A percentile compares a stretch with the other conserved stretches of the same genome.
phyloP scores from a whole-genome alignment of 2,329 filamentous ascomycete genomes.

The Leptoxyphium fumago region DNA sequence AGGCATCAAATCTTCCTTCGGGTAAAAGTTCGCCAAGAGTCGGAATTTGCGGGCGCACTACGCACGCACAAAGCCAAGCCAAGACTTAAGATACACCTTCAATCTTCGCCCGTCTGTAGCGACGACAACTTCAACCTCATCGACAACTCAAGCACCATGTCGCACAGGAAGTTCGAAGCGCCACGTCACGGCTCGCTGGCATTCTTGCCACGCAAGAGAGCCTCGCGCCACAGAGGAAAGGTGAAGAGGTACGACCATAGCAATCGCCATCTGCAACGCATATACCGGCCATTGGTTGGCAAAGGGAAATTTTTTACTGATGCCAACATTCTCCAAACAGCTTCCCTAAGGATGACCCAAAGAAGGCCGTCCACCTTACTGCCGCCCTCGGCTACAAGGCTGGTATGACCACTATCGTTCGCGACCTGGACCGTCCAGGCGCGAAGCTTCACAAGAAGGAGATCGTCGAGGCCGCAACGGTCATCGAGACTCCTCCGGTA shows the following conservation, averaged over 20 bases:
- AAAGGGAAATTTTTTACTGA: conserved; percentile 6
- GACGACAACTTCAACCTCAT: background rate
- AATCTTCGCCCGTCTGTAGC: background rate
- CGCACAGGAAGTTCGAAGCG: conserved; percentile 63
- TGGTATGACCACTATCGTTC: conserved; percentile 99
- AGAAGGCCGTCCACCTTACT: conserved; percentile 98
- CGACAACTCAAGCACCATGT: conserved; percentile 22
- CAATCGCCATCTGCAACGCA: too few species aligned
- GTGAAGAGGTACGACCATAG: conserved; percentile 74
- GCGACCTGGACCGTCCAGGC: conserved; percentile 96
- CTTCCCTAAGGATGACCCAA: conserved; percentile 99
- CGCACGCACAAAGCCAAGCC: background rate
- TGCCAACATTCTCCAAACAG: conserved; percentile 31
- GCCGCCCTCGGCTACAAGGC: conserved; percentile 99
- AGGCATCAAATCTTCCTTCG: background rate
- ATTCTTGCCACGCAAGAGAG: conserved; percentile 58
- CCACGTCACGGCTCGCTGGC: conserved; percentile 74
- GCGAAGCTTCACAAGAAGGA: conserved; percentile 99
- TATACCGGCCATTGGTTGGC: background rate
- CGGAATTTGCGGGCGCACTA: background rate
- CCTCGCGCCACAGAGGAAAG: conserved; percentile 87
- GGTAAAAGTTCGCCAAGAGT: background rate
- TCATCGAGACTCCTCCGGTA: conserved; percentile 90
- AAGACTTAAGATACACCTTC: background rate
- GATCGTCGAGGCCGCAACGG: conserved; percentile 73